phyloP scores from a whole-genome alignment of 73 alveolate genomes.

The Paramecium caudatum region DNA sequence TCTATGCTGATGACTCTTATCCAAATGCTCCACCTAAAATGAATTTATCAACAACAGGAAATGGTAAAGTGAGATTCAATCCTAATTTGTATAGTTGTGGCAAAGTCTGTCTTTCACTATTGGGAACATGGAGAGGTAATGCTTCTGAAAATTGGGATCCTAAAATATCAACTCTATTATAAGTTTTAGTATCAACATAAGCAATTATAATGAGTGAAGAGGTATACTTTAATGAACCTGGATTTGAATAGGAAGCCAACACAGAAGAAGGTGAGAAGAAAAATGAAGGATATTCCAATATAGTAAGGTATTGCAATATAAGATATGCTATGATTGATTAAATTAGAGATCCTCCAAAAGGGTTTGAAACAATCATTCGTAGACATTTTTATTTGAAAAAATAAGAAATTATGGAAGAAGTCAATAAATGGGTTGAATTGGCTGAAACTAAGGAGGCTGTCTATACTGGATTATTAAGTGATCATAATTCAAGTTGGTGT shows the following conservation, averaged over 20 bases:
- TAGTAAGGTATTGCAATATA: conserved; percentile 95
- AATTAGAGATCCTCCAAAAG: conserved; percentile 94
- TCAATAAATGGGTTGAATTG: conserved; percentile 91
- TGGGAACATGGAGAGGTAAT: conserved; percentile 99
- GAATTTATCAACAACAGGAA: conserved; percentile 95
- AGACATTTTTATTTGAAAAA: conserved; percentile 96
- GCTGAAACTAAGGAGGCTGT: conserved; percentile 92
- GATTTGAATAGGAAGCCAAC: conserved; percentile 96
- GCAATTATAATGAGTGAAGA: conserved; percentile 98
- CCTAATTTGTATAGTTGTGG: conserved; percentile 98
- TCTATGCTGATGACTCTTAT: conserved; percentile 92
- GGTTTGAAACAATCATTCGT: conserved; percentile 93
- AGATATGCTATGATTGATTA: conserved; percentile 97
- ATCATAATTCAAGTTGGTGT: conserved; percentile 95
- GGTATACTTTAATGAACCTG: conserved; percentile 98
- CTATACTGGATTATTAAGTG: conserved; percentile 91
- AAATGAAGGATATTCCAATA: conserved; percentile 97
- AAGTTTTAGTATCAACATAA: conserved; percentile 95
- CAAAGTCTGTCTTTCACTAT: conserved; percentile 95
- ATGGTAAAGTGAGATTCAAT: conserved; percentile 93
- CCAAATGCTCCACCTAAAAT: conserved; percentile 97
- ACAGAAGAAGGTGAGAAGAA: conserved; percentile 96
- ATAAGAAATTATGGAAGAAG: conserved; percentile 92
- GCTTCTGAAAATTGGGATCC: conserved; percentile 99
- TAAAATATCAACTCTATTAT: conserved; percentile 92